Conservation (phyloP, 495 filamentous ascomycete genomes). For the Xylaria castorea region DNA sequence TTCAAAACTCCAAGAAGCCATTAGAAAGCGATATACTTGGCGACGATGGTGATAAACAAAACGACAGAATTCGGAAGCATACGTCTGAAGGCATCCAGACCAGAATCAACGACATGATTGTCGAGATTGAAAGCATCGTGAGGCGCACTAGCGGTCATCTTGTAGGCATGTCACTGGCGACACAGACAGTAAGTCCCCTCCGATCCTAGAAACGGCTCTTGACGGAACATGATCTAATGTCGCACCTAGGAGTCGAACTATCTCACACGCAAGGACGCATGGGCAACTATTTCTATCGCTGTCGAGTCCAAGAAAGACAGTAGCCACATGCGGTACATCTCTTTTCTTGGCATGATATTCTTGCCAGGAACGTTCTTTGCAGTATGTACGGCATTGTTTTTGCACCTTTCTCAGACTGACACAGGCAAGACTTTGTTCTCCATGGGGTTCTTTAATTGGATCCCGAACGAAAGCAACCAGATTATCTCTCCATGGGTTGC, state of each 20-base stretch:
- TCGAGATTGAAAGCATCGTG: slow-evolving; percentile 22
- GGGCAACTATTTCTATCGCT: slow-evolving; percentile 25
- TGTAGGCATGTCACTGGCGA: slow-evolving; percentile 23
- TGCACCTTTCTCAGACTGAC: background rate
- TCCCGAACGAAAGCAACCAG: slow-evolving; percentile 19
- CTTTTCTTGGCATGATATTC: slow-evolving; percentile 29
- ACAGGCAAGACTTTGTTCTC: slow-evolving; percentile 28
- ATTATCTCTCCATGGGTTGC: slow-evolving; percentile 25
- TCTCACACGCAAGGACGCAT: slow-evolving; percentile 14
- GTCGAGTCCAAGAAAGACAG: slow-evolving; percentile 30
- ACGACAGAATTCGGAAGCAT: background rate
- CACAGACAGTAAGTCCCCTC: slow-evolving; percentile 23
- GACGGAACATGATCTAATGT: background rate
- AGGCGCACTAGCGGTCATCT: slow-evolving; percentile 17
- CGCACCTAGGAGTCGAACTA: slow-evolving; percentile 28
- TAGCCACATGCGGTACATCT: slow-evolving; percentile 29
- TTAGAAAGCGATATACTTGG: background rate
- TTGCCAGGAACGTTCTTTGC: slow-evolving; percentile 32
- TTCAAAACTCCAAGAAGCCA: background rate
- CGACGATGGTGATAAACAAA: background rate
- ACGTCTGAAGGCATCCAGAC: slow-evolving; percentile 13
- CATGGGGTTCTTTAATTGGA: slow-evolving; percentile 29
- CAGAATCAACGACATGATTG: slow-evolving; percentile 24
- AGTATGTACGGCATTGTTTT: slow-evolving; percentile 3
- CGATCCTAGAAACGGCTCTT: background rate